Evolutionary conservation across 2,329 filamentous ascomycete species (phyloP).

Genomic region (Fusarium torreyae): DNA sequence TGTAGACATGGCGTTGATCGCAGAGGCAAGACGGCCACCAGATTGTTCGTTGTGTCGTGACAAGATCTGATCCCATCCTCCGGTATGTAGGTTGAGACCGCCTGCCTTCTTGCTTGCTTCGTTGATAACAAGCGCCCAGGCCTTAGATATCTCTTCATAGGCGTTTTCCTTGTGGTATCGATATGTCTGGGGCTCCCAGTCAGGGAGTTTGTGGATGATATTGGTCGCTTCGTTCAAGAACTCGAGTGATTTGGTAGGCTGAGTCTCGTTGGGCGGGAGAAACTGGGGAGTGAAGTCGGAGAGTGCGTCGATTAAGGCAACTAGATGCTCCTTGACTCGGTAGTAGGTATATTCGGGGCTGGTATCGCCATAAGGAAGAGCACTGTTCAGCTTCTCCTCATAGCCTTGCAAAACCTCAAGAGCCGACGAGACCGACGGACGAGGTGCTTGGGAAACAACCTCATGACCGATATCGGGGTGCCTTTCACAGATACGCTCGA

Average conservation of each 20-base stretch:
- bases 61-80: constrained; percentile 92
- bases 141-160: constrained; percentile 95
- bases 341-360: constrained; percentile 96
- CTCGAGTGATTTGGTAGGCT: constrained; percentile 85
- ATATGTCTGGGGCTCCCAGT: constrained; percentile 91
- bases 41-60: constrained; percentile 90
- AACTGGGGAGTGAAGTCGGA: constrained; percentile 97
- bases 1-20: constrained; percentile 81
- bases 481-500: constrained; percentile 92
- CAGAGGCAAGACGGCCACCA: constrained; percentile 83
- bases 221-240: constrained; percentile 93
- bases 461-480: constrained; percentile 90
- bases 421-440: constrained; percentile 86
- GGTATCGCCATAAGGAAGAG: constrained; percentile 88
- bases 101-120: constrained; percentile 93
- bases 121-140: constrained; percentile 91
- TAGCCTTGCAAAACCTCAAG: constrained; percentile 87
- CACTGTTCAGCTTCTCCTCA: constrained; percentile 80
- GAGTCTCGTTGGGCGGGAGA: constrained; percentile 89
- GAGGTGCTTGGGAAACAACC: constrained; percentile 85
- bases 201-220: constrained; percentile 88
- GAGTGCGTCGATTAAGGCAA: constrained; percentile 87
- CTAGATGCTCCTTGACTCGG: constrained; percentile 85
- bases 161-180: constrained; percentile 95
- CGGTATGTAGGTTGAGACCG: constrained; percentile 89